Base-by-base conservation (phyloP, 805 yeast species). In the Jamesozyma gamospora region DNA sequence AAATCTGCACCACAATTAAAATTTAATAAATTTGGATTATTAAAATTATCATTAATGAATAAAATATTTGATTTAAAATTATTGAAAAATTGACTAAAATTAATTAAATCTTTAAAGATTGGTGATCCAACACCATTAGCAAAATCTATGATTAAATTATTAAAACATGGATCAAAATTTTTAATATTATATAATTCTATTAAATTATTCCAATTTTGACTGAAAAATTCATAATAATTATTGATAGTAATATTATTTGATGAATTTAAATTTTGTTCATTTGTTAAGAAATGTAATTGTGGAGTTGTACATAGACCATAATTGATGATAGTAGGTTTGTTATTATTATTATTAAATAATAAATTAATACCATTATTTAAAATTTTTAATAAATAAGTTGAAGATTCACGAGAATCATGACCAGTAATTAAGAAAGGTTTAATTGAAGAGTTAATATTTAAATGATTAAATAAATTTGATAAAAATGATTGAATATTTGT, bases 41-140 rank as follows among this genome's bases (percentile, higher is more conserved):
- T 51, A 51, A 69, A 77, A 12, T 71, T 59, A 39, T 66, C 73
- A 53, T 87, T 87, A 16, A 79, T 71, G 39, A 74, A 60, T 13
- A 65, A 51, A 19, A 39, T 33, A 70, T 60, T 0, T 67, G 58
- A 14, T 67, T 59, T 57, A 32, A 28, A 41, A 14, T 39, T 34
- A 67, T 21, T 21, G 8, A 21, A 6, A 21, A 21, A 9, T 29
- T 14, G 10, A 11, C 18, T 3, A 60, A 45, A 27, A 15, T 42
- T 36, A 18, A 74, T 62, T 41, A 88, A 62, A 18, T 68, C 65
- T 18, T 59, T 52, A 21, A 79, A 66, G 55, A 82, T 82, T 16
- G 84, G 82, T 1, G 87, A 95, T 14, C 98, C 98, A 30, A 92
- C 84, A n/a, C 98, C 98, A 57, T 92, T 92, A 7, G 98, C 98